These are phyloP conservation scores for Zoysia matrella DNA, from an alignment of 202 grass and related monocot species.

Conservation along the genomic window DNA sequence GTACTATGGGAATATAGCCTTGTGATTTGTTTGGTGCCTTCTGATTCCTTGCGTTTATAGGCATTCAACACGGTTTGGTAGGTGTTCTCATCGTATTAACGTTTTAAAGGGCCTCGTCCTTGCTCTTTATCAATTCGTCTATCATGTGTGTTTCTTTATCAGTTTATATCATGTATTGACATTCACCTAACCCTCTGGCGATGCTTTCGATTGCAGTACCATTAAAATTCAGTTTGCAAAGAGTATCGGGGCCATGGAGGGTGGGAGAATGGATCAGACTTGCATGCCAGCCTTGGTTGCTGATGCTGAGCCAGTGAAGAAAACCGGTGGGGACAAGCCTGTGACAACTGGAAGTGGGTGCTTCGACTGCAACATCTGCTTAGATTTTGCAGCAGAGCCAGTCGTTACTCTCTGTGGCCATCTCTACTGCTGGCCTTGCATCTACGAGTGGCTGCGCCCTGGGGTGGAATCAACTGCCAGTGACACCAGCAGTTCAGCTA, in stretches of 20 bases:
- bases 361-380: slow-evolving; percentile 93
- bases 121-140: background rate
- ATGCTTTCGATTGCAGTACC: slow-evolving; percentile 30
- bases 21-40: slow-evolving; percentile 24
- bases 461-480: slow-evolving; percentile 39
- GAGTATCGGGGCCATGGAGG: slow-evolving; percentile 45
- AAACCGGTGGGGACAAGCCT: slow-evolving; percentile 41
- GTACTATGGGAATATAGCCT: background rate
- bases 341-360: slow-evolving; percentile 54
- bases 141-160: background rate
- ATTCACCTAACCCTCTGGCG: slow-evolving; percentile 6
- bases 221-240: slow-evolving; percentile 11
- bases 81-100: slow-evolving; percentile 4
- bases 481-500: slow-evolving; percentile 42
- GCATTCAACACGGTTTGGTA: background rate
- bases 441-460: slow-evolving; percentile 80
- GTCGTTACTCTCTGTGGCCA: slow-evolving; percentile 91
- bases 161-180: slow-evolving; percentile 17
- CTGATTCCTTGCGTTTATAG: slow-evolving; percentile 17
- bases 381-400: slow-evolving; percentile 78
- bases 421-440: slow-evolving; percentile 97
- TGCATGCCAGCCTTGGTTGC: slow-evolving; percentile 39
- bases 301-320: slow-evolving; percentile 51
- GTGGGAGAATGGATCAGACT: slow-evolving; percentile 44
- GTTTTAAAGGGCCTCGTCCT: background rate